These are phyloP conservation scores for Backusella luteola DNA, from an alignment of 192 early-diverging fungal species.

Conservation along the genomic window DNA sequence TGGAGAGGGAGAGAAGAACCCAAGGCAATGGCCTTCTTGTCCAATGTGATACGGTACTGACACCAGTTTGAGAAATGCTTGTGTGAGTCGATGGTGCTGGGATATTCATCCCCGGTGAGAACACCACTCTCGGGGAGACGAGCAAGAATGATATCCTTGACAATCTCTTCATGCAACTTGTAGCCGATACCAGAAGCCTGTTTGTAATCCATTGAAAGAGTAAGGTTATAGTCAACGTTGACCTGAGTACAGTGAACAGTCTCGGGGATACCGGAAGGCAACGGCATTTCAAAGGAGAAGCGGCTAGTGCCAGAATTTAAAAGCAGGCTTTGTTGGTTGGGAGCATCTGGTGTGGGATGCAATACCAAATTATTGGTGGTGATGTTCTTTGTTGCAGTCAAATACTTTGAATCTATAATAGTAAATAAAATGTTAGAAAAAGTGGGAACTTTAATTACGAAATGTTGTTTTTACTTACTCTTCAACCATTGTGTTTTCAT, in stretches of 20 bases:
- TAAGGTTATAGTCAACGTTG: constrained; percentile 4
- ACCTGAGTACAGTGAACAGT: background rate
- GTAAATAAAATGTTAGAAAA: background rate
- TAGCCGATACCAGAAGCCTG: background rate
- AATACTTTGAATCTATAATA: constrained; percentile 4
- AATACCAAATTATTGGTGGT: constrained; percentile 6
- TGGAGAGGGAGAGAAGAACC: background rate
- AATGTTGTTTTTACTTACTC: background rate
- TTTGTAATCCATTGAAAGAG: constrained; percentile 3
- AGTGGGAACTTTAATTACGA: background rate
- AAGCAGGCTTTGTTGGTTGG: background rate
- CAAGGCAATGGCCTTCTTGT: background rate
- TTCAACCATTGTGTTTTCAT: constrained; percentile 6
- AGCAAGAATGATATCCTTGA: background rate
- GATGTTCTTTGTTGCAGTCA: constrained; percentile 5
- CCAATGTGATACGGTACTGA: constrained; percentile 9
- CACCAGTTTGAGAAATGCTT: constrained; percentile 17
- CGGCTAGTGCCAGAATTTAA: background rate
- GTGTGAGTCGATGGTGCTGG: background rate
- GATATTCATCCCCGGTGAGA: background rate
- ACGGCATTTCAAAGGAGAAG: constrained; percentile 25
- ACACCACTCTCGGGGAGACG: background rate
- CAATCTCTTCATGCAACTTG: background rate
- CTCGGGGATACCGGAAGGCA: constrained; percentile 14
- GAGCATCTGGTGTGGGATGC: background rate